Conservation (phyloP, 306 rosid species). For the Corylus heterophylla region DNA sequence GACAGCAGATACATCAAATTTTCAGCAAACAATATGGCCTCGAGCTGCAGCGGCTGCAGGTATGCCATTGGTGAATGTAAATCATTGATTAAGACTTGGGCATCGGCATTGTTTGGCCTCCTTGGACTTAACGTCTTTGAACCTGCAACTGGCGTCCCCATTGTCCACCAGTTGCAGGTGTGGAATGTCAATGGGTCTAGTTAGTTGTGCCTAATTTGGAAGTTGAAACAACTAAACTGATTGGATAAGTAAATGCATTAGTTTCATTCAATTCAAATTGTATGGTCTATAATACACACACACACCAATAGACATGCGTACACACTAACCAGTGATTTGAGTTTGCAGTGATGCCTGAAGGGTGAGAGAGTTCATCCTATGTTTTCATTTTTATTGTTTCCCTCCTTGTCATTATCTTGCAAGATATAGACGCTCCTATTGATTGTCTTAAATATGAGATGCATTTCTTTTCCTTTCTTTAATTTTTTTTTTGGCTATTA, state of each 20-base stretch:
- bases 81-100: background rate
- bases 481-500: constrained; percentile 5
- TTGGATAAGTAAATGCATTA: background rate
- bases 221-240: background rate
- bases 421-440: background rate
- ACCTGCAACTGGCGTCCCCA: background rate
- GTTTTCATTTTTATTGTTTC: background rate
- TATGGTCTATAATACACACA: background rate
- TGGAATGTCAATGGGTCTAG: background rate
- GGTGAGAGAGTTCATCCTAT: background rate
- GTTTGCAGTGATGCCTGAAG: background rate
- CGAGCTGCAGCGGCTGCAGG: constrained; percentile 99
- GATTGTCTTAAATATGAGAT: constrained; percentile 3
- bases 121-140: background rate
- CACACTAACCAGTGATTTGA: background rate
- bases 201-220: background rate
- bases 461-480: background rate
- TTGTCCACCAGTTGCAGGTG: background rate
- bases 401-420: constrained; percentile 2
- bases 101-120: background rate
- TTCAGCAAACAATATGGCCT: constrained; percentile 97
- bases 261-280: background rate
- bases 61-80: constrained; percentile 28
- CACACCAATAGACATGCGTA: background rate
- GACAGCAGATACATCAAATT: constrained; percentile 77